Evolutionary conservation across 176 grass and related monocot species (phyloP), one percentile per base, ranked within the genome.

Genomic region (Juncus effusus): DNA sequence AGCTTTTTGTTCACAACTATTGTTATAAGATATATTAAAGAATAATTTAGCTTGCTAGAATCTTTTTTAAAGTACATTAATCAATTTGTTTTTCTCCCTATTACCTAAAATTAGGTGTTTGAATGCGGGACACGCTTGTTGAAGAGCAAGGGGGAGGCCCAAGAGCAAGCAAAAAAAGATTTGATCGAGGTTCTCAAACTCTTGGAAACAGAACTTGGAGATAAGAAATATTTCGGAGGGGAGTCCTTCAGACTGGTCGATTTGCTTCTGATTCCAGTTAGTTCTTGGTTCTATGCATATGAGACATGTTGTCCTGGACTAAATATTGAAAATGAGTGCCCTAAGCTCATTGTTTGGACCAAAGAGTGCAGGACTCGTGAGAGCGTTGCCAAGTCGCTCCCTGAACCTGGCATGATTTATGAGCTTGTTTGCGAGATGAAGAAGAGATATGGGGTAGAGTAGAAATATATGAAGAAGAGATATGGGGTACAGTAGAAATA

Each of bases 221-320:
- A 49, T 35, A 81, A 77, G 19, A 15, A 52, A 2, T 96, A 88
- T 76, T 96, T 88, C 65, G 79, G 16, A 40, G 82, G 84, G 2
- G 84, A 81, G 3, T 12, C 73, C 38, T 77, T 96, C 7, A 87
- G 87, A 2, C 76, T 47, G 37, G 87, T 79, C 16, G 92, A 96
- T 82, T 68, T 91, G 12, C 83, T 42, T 53, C 73, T 96, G 7
- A 64, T 78, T 51, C 75, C 87, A 13, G 85, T 96, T 77, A 53
- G 65, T 15, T 60, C 84, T 4, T 88, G 92, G 87, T 91, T 96
- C 79, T 38, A 70, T 2, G 62, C 70, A 1, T 88, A 71, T 60
- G 82, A 91, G 84, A 79, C 57, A 0, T 47, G 62, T 10, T 47
- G 62, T 10, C 84, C 13, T 50, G 62, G 70, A 1, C 81, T 91